These are phyloP conservation scores for Amanita exitialis DNA, from an alignment of 768 basidiomycete species.

Conservation along the genomic window DNA sequence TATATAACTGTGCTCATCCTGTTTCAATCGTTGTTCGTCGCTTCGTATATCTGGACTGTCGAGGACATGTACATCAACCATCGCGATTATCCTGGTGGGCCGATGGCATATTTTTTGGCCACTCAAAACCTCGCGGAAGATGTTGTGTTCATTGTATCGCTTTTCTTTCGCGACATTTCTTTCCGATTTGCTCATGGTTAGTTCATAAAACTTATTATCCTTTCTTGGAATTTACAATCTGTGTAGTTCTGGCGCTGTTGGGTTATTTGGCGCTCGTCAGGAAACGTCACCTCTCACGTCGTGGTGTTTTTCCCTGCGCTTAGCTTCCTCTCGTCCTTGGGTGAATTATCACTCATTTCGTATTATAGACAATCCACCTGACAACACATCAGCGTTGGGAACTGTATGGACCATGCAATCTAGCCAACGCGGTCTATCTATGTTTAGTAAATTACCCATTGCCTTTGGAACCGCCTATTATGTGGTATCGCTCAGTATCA, in stretches of 20 bases:
- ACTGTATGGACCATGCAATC: too few species aligned
- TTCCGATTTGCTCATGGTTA: neutral
- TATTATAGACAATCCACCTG: too few species aligned
- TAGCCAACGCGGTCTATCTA: too few species aligned
- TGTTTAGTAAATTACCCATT: too few species aligned
- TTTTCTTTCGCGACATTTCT: neutral
- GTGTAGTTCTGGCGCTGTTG: neutral
- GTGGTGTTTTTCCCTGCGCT: neutral
- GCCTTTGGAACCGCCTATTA: too few species aligned
- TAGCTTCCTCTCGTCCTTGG: neutral
- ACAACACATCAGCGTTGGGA: too few species aligned
- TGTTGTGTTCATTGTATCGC: neutral
- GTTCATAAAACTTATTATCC: neutral
- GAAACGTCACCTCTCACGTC: neutral
- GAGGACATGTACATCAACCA: conserved; percentile 34
- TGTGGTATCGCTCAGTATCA: too few species aligned
- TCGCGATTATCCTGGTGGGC: conserved; percentile 29
- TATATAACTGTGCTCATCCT: neutral
- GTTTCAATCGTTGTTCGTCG: neutral
- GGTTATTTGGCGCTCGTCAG: too few species aligned
- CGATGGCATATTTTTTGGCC: conserved; percentile 35
- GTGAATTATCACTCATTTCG: neutral
- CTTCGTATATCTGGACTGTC: conserved; percentile 21
- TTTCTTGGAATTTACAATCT: neutral
- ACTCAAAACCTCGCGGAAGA: neutral